Evolutionary conservation across 176 grass and related monocot genomes (phyloP), one percentile per base, ranked within the genome.

Genomic region (Eleusine coracana): DNA sequence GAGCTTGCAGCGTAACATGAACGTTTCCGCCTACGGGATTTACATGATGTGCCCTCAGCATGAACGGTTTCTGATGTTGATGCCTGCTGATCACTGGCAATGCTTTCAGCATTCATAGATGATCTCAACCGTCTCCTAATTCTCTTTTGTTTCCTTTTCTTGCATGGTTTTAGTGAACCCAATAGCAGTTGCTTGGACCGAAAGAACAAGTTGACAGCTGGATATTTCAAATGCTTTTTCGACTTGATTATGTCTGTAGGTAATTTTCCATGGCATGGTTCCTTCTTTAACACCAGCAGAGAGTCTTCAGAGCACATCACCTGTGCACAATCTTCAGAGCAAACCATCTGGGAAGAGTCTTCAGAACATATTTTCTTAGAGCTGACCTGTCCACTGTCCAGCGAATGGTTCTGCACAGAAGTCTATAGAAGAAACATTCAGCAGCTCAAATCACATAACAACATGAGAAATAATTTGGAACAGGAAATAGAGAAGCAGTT

Each of bases 71-170:
- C 66, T n/a, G 89, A 97, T 75, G 89, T 92, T 58, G 94, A 94
- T 70, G 84, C 39, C 56, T 83, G 66, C 65, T 75, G 82, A 73
- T 88, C 79, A 70, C 42, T 66, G 7, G 7, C 55, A 54, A 34
- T 61, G 64, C 56, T 63, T 80, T 68, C 85, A 68, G 68, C 20
- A 12, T 81, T 21, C 39, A 21, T 69, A 21, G 58, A 83, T 81
- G 50, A 66, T 64, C 56, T 64, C 58, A 10, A 45, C 17, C 0
- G 66, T 23, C 48, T 83, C 90, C 80, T 94, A 28, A 55, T 71
- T 89, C 77, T 92, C 66, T 83, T 94, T 42, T 78, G 61, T 73
- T 87, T 97, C 54, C 81, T 88, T 80, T 79, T 87, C 58, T 86
- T 90, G 13, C 23, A 49, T 39, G 44, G 38, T 66, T 80, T 97